phyloP scores from a whole-genome alignment of 352 stramenopile genomes.

The Phytophthora crassamura region DNA sequence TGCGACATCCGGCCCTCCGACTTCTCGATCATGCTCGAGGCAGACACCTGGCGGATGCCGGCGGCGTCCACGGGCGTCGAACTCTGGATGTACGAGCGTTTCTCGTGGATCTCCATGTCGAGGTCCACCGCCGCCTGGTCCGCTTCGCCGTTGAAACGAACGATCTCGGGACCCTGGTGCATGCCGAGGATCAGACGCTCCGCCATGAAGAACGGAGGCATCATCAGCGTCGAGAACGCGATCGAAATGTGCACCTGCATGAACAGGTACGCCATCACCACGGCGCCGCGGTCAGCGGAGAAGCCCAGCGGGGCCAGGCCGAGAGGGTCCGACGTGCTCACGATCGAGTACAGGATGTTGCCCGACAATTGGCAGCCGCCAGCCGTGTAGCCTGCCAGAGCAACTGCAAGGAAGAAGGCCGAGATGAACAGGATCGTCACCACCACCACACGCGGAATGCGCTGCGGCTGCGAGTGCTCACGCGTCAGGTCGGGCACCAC shows the following conservation, averaged over 20 bases:
- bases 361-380: constrained; percentile 57
- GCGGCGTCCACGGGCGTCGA: no score
- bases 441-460: no score
- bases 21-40: constrained; percentile 15
- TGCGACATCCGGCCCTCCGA: constrained; percentile 16
- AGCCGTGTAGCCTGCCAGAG: constrained; percentile 40
- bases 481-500: no score
- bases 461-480: no score
- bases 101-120: constrained; percentile 23
- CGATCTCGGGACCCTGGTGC: constrained; percentile 38
- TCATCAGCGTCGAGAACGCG: no score
- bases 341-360: no score
- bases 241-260: constrained; percentile 48
- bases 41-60: constrained; percentile 16
- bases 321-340: no score
- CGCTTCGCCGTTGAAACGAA: constrained; percentile 11
- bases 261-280: constrained; percentile 51
- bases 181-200: constrained; percentile 60
- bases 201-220: no score
- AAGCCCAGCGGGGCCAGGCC: no score
- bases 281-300: no score
- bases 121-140: constrained; percentile 19
- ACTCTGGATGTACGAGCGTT: constrained; percentile 30
- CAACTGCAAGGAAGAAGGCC: constrained; percentile 43
- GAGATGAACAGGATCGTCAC: constrained; percentile 51